Base-by-base conservation (phyloP, 495 filamentous ascomycete species). In the Viridothelium virens region DNA sequence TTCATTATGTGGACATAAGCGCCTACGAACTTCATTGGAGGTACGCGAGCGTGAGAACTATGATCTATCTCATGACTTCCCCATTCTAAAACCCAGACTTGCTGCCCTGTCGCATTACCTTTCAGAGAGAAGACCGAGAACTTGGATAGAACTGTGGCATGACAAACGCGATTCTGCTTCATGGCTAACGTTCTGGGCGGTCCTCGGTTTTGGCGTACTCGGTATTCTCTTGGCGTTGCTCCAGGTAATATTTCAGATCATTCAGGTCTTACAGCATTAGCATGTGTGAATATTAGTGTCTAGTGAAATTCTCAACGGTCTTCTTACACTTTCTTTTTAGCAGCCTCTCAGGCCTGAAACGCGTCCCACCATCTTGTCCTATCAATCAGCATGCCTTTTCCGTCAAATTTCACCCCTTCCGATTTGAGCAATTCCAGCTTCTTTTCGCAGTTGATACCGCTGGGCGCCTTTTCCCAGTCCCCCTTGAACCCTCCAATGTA, bases 391-490 rank as follows among this genome's bases (percentile, higher is more conserved):
- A 75, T 77, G 1, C 80, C 79, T 46, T 74, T 74, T 12, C 66
- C 71, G 64, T 80, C 75, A 67, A 84, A 84, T 56, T 69, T 41
- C 14, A 84, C 82, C 1, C 82, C 82, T 62, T 84, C 82, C 25
- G 70, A 73, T 63, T 75, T 63, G 56, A 84, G 67, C 70, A 83
- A 65, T 61, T 73, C 69, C 56, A 75, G 70, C 70, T 84, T 84
- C 74, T 79, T 75, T 63, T 72, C 72, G 68, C 77, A 74, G 38
- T 82, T 82, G 25, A 76, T 67, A 0, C 80, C 79, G 38, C 77
- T 78, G 0, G 79, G 81, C 41, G 75, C 78, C 61, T 82, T 78
- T 46, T 79, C 70, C 75, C 81, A 80, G 62, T 80, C 76, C 9
- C 82, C 80, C 70, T 75, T 71, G 69, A 78, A 83, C 7, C 80